These are phyloP conservation scores for Euclidium syriacum DNA, from an alignment of 345 rosid genomes.

Conservation along the genomic window DNA sequence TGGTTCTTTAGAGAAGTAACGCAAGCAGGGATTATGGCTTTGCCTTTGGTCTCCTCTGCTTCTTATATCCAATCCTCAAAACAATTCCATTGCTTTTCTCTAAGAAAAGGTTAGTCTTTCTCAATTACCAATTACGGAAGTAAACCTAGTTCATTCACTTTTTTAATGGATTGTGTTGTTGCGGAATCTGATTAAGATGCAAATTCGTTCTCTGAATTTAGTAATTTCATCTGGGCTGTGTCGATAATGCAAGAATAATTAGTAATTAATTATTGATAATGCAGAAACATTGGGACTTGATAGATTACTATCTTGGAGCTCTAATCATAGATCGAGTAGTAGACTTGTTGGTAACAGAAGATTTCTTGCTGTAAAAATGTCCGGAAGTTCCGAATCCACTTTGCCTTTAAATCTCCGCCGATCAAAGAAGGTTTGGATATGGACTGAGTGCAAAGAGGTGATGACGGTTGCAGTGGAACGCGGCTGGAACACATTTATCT, in stretches of 20 bases:
- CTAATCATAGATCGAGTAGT: not conserved
- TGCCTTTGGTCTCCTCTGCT: slow-evolving; percentile 25
- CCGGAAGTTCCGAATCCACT: slow-evolving; percentile 25
- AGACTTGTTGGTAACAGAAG: slow-evolving; percentile 2
- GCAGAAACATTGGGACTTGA: slow-evolving; percentile 18
- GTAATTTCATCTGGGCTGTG: slow-evolving; percentile 10
- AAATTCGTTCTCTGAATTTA: not conserved
- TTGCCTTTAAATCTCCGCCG: slow-evolving; percentile 27
- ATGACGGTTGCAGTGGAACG: slow-evolving; percentile 84
- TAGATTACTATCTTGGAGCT: slow-evolving; percentile 16
- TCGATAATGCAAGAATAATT: not conserved
- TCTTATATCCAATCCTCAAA: slow-evolving; percentile 9
- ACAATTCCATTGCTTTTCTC: slow-evolving; percentile 4
- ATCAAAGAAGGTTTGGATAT: slow-evolving; percentile 72
- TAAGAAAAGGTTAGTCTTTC: slow-evolving; percentile 13
- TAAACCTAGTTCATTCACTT: not conserved
- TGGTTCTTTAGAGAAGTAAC: slow-evolving; percentile 11
- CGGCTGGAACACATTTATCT: slow-evolving; percentile 87
- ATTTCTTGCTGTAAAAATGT: slow-evolving; percentile 6
- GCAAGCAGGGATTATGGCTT: slow-evolving; percentile 14
- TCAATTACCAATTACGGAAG: not conserved
- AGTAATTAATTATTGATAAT: not conserved
- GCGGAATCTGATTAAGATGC: not conserved
- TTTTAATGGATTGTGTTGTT: not conserved
- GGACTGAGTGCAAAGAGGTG: slow-evolving; percentile 68